Conservation (phyloP, 352 stramenopile genomes). For the Pelagophyceae sp. region DNA sequence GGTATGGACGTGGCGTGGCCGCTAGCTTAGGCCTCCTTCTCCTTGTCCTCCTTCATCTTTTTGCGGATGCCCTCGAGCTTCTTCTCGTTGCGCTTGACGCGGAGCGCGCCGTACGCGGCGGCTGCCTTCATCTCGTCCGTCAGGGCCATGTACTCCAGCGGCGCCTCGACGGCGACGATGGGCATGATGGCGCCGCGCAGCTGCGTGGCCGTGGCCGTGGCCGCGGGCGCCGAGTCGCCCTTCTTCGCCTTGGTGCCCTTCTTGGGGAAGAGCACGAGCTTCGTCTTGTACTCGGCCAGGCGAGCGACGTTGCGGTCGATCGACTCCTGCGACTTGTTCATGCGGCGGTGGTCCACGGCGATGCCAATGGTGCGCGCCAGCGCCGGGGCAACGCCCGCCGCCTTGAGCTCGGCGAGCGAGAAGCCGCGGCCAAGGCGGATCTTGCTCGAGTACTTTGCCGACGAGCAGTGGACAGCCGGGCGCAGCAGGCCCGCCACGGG, state of each 20-base stretch:
- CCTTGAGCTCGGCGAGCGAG: slow-evolving; percentile 95
- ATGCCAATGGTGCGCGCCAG: slow-evolving; percentile 94
- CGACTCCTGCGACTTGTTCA: slow-evolving; percentile 93
- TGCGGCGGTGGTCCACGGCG: slow-evolving; percentile 92
- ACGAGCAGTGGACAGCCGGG: slow-evolving; percentile 94
- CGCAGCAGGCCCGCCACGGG: slow-evolving; percentile 87
- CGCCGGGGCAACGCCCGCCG: slow-evolving; percentile 86
- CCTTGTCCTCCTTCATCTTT: background rate
- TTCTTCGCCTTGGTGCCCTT: slow-evolving; percentile 90
- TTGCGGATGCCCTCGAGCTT: slow-evolving; percentile 46
- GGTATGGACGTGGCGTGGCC: too few species aligned
- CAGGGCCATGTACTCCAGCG: slow-evolving; percentile 60
- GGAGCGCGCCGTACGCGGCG: slow-evolving; percentile 56
- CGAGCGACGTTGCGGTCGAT: slow-evolving; percentile 84
- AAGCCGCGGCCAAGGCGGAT: slow-evolving; percentile 94
- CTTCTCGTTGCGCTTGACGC: slow-evolving; percentile 53
- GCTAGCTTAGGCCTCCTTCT: too few species aligned
- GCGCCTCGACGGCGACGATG: slow-evolving; percentile 40
- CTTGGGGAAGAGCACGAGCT: slow-evolving; percentile 96
- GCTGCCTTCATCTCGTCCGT: slow-evolving; percentile 54
- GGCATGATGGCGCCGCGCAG: slow-evolving; percentile 60
- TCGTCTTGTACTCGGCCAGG: slow-evolving; percentile 97
- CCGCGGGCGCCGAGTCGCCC: slow-evolving; percentile 75
- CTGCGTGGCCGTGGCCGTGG: slow-evolving; percentile 77
- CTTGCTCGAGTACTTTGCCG: slow-evolving; percentile 94